Percentiles rank a stretch among this genome's conserved stretches.
Conservation (phyloP, 1,284 basidiomycete genomes). For the Tilletia indica region DNA sequence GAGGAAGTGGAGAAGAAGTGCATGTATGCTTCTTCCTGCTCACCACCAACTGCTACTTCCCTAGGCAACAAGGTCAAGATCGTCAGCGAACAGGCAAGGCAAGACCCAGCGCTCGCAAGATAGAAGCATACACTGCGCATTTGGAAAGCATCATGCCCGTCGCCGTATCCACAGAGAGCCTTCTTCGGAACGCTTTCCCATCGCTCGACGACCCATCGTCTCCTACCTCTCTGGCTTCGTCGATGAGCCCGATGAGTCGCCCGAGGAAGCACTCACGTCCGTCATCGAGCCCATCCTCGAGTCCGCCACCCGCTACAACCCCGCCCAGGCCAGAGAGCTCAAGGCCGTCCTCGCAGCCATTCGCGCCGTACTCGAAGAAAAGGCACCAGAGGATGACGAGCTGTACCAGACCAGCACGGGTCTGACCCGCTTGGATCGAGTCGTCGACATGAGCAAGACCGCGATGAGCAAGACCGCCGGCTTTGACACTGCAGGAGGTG, state of each 20-base stretch:
- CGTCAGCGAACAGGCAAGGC: too few relatives aligned
- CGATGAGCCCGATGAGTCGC: conserved; percentile 67
- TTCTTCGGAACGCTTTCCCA: conserved; percentile 75
- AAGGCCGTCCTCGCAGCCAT: conserved; percentile 39
- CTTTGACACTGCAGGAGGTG: conserved; percentile 51
- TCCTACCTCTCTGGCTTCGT: conserved; percentile 89
- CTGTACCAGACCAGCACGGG: conserved; percentile 57
- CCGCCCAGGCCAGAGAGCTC: conserved; percentile 31
- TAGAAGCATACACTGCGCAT: background rate
- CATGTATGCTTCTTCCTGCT: too few relatives aligned
- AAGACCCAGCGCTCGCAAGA: too few relatives aligned
- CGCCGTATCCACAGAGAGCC: conserved; percentile 57
- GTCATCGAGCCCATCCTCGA: conserved; percentile 52
- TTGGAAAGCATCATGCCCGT: conserved; percentile 59
- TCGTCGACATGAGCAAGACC: conserved; percentile 87
- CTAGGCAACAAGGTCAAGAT: background rate
- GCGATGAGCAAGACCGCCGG: conserved; percentile 55
- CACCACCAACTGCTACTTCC: background rate
- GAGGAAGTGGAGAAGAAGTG: background rate
- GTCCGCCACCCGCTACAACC: conserved; percentile 45
- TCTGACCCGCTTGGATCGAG: conserved; percentile 80
- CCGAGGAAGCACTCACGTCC: conserved; percentile 43
- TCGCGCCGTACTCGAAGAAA: conserved; percentile 40
- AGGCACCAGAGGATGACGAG: conserved; percentile 31
- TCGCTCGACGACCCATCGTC: conserved; percentile 88